Evolutionary conservation across 176 grass and related monocot species (phyloP).

Genomic region (Thinopyrum elongatum): DNA sequence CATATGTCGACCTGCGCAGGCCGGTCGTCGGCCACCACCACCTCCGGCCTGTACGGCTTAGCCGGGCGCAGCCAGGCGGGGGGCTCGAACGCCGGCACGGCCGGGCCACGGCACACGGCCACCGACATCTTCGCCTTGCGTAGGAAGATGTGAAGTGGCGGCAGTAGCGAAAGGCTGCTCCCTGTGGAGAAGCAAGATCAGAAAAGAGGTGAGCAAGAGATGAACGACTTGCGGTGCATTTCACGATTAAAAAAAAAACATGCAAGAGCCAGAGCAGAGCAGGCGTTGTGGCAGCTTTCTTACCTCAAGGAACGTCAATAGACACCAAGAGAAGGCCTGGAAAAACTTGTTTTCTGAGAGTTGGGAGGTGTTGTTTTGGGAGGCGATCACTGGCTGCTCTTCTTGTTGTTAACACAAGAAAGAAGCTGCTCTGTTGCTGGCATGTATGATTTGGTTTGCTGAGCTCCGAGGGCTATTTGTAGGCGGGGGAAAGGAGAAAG

Average conservation of each 20-base stretch:
- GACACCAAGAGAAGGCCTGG: too few species aligned
- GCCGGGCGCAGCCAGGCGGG: constrained; percentile 22
- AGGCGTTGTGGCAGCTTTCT: too few species aligned
- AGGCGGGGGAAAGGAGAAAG: not conserved
- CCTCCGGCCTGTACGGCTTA: constrained; percentile 10
- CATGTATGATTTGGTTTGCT: constrained; percentile 45
- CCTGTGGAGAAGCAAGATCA: constrained; percentile 29
- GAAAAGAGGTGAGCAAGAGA: too few species aligned
- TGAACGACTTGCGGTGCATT: too few species aligned
- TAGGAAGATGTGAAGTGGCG: constrained; percentile 23
- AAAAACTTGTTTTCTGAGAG: too few species aligned
- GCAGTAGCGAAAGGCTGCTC: constrained; percentile 6
- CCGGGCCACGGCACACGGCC: constrained; percentile 39
- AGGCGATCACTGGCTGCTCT: not conserved
- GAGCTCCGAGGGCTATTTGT: constrained; percentile 47
- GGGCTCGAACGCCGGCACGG: constrained; percentile 32
- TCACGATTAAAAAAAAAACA: too few species aligned
- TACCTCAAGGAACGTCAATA: too few species aligned
- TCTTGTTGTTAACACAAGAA: not conserved
- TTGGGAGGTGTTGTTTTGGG: not conserved
- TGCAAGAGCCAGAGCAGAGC: too few species aligned
- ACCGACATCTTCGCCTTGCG: constrained; percentile 56
- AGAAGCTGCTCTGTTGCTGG: constrained; percentile 37
- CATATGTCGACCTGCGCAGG: constrained; percentile 63
- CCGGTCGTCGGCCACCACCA: constrained; percentile 4